Conservation (phyloP, 108 stramenopile species). For the Skeletonema potamos region DNA sequence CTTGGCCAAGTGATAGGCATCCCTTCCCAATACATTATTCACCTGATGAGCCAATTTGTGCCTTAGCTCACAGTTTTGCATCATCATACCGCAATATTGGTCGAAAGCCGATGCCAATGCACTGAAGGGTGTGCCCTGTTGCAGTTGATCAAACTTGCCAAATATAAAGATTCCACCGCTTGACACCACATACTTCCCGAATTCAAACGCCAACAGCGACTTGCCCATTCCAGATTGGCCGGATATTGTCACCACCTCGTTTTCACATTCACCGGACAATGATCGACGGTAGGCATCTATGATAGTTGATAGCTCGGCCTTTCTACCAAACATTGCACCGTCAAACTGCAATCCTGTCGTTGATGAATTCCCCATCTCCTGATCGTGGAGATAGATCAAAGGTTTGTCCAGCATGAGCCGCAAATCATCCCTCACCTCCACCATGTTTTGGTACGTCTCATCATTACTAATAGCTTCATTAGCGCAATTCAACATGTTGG, state of each 20-base stretch:
- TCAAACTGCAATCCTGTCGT: conserved; percentile 3
- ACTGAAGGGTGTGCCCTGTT: conserved; percentile 17
- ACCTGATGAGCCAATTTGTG: neutral
- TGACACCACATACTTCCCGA: neutral
- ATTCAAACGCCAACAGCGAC: neutral
- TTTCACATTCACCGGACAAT: conserved; percentile 1
- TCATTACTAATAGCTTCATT: conserved; percentile 8
- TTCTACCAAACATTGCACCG: conserved; percentile 1
- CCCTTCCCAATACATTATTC: neutral
- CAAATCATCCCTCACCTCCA: conserved; percentile 7
- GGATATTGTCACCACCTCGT: conserved; percentile 15
- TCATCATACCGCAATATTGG: conserved; percentile 3
- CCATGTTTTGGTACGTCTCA: conserved; percentile 10
- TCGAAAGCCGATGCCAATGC: conserved; percentile 27
- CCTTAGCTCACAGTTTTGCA: neutral
- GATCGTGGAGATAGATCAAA: neutral
- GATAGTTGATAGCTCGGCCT: neutral
- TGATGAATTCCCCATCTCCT: neutral
- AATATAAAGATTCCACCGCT: conserved; percentile 1
- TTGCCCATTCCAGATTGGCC: conserved; percentile 14
- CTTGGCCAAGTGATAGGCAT: conserved; percentile 1
- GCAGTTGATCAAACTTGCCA: conserved; percentile 29
- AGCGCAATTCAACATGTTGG: conserved; percentile 2
- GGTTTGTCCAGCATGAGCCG: conserved; percentile 23
- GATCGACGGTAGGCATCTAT: neutral